phyloP scores from a whole-genome alignment of 495 filamentous ascomycete genomes.

The Penicillium angulare region DNA sequence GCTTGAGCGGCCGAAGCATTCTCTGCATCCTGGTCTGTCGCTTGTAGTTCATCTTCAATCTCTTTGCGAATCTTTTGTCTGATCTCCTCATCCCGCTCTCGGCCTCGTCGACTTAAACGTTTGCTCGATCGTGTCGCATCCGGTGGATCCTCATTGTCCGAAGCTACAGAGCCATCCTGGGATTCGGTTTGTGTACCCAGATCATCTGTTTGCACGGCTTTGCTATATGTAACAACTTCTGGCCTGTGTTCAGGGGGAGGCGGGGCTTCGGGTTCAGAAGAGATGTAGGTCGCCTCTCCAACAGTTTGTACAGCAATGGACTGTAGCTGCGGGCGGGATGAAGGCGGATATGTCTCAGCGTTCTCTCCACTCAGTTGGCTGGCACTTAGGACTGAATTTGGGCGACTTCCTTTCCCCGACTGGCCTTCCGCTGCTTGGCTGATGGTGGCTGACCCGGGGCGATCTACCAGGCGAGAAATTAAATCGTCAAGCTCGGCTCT shows the following conservation, averaged over 20 bases:
- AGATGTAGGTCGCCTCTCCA: constrained; percentile 64
- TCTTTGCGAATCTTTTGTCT: constrained; percentile 80
- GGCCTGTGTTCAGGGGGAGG: constrained; percentile 69
- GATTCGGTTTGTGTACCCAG: constrained; percentile 27
- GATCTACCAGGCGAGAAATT: constrained; percentile 75
- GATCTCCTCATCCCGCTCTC: constrained; percentile 83
- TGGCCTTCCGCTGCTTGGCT: constrained; percentile 61
- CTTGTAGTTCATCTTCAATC: constrained; percentile 87
- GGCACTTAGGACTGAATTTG: constrained; percentile 77
- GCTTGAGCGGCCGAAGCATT: constrained; percentile 50
- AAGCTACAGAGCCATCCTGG: constrained; percentile 59
- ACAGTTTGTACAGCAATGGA: constrained; percentile 65
- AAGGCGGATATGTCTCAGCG: constrained; percentile 47
- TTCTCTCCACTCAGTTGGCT: constrained; percentile 71
- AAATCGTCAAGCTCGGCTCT: constrained; percentile 79
- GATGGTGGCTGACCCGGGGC: constrained; percentile 69
- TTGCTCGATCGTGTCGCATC: constrained; percentile 51
- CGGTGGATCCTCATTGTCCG: constrained; percentile 63
- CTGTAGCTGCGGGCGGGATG: constrained; percentile 38
- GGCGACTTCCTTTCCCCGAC: constrained; percentile 72
- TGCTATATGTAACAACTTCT: constrained; percentile 91
- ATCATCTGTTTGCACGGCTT: constrained; percentile 81
- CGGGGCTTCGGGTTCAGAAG: constrained; percentile 68
- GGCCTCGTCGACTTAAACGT: constrained; percentile 69
- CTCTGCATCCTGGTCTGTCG: constrained; percentile 55